phyloP scores from a whole-genome alignment of 768 basidiomycete species.

The Lentinula sp. region DNA sequence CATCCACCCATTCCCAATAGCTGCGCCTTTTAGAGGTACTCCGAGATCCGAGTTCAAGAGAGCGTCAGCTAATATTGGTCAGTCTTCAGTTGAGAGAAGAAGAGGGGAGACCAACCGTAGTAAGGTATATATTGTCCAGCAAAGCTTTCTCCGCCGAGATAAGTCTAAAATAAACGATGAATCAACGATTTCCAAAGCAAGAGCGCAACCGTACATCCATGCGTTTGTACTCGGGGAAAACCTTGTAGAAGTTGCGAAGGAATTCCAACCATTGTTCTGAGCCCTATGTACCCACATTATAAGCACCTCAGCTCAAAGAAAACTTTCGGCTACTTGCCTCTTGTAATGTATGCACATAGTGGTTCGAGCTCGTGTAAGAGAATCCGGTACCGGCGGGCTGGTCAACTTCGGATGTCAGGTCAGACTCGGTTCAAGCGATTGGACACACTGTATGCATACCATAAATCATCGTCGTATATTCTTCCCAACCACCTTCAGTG shows the following conservation, averaged over 20 bases:
- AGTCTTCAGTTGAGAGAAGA: not conserved
- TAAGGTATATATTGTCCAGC: slow-evolving; percentile 98
- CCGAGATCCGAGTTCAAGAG: slow-evolving; percentile 56
- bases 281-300: slow-evolving; percentile 39
- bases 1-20: slow-evolving; percentile 99
- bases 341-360: slow-evolving; percentile 73
- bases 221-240: slow-evolving; percentile 83
- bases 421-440: not conserved
- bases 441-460: slow-evolving; percentile 41
- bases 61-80: slow-evolving; percentile 53
- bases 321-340: slow-evolving; percentile 34
- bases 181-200: not conserved
- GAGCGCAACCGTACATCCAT: slow-evolving; percentile 60
- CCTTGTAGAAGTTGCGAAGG: slow-evolving; percentile 76
- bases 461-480: slow-evolving; percentile 91
- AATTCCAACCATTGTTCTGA: slow-evolving; percentile 78
- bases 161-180: slow-evolving; percentile 56
- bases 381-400: slow-evolving; percentile 96
- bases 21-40: slow-evolving; percentile 67
- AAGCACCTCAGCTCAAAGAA: not conserved
- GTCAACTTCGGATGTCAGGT: slow-evolving; percentile 56
- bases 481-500: slow-evolving; percentile 92
- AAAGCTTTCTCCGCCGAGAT: slow-evolving; percentile 92
- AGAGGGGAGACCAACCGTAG: slow-evolving; percentile 52
- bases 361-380: slow-evolving; percentile 83